These are phyloP conservation scores for Catharanthus roseus DNA, from an alignment of 257 asterid genomes.

Conservation along the genomic window DNA sequence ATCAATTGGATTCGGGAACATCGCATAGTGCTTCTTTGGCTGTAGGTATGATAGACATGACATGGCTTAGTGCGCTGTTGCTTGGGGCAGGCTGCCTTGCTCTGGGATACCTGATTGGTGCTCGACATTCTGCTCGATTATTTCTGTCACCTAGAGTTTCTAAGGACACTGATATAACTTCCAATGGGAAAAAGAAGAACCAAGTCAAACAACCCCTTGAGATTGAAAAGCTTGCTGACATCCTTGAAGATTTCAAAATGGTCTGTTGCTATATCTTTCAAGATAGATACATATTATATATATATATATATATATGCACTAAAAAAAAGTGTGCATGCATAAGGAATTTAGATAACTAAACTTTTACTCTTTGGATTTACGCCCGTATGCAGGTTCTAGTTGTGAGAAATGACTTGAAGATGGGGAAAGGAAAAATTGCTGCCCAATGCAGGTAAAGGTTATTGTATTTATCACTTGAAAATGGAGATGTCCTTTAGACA, in stretches of 20 bases:
- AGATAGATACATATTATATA: background rate
- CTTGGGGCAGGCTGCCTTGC: constrained; percentile 83
- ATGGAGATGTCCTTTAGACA: background rate
- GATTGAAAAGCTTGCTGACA: constrained; percentile 81
- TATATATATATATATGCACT: background rate
- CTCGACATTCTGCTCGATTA: constrained; percentile 37
- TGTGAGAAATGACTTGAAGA: constrained; percentile 92
- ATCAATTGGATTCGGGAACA: constrained; percentile 22
- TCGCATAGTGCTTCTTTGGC: constrained; percentile 32
- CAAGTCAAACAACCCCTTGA: constrained; percentile 50
- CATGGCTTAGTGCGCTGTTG: constrained; percentile 65
- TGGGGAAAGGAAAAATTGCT: constrained; percentile 99
- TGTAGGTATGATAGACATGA: constrained; percentile 59
- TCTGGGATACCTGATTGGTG: constrained; percentile 67
- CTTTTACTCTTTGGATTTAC: constrained; percentile 15
- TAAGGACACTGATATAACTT: constrained; percentile 21
- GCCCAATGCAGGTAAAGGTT: constrained; percentile 86
- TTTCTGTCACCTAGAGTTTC: constrained; percentile 20
- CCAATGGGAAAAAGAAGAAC: constrained; percentile 42
- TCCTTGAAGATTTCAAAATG: constrained; percentile 88
- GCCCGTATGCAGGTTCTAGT: constrained; percentile 73
- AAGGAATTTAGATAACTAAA: too few relatives aligned
- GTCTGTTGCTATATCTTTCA: constrained; percentile 26
- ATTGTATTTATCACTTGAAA: background rate
- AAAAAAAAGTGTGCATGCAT: background rate